phyloP scores from a whole-genome alignment of 306 rosid species.

The Pyrus betulifolia region DNA sequence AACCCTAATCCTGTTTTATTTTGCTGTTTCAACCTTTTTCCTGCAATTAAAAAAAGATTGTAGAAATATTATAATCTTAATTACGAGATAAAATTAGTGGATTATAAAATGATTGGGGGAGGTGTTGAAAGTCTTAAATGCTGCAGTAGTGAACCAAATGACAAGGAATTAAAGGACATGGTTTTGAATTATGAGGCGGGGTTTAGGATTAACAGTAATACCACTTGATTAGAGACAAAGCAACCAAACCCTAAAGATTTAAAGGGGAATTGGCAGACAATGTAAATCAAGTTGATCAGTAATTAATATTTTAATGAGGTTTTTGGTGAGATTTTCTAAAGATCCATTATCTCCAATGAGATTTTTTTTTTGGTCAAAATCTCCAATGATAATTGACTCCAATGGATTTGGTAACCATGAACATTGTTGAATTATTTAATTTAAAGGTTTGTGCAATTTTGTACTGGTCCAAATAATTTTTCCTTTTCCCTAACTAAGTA shows the following conservation, averaged over 20 bases:
- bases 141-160: neutral
- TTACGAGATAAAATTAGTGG: neutral
- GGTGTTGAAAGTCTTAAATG: neutral
- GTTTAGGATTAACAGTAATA: conserved; percentile 7
- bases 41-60: neutral
- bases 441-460: too few species aligned
- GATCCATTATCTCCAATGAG: conserved; percentile 5
- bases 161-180: neutral
- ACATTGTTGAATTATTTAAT: neutral
- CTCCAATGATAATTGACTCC: conserved; percentile 19
- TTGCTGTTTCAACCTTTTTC: conserved; percentile 1
- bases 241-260: conserved; percentile 13
- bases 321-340: conserved; percentile 2
- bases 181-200: conserved; percentile 11
- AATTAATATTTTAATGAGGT: neutral
- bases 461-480: too few species aligned
- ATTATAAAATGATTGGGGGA: conserved; percentile 4
- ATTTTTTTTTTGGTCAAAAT: neutral
- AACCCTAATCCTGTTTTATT: conserved; percentile 10
- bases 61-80: neutral
- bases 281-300: conserved; percentile 7
- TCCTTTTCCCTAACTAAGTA: too few species aligned
- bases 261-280: conserved; percentile 15
- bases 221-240: conserved; percentile 28
- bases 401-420: conserved; percentile 8